Evolutionary conservation across 768 basidiomycete species (phyloP).

Genomic region (Pleurotus pulmonarius): DNA sequence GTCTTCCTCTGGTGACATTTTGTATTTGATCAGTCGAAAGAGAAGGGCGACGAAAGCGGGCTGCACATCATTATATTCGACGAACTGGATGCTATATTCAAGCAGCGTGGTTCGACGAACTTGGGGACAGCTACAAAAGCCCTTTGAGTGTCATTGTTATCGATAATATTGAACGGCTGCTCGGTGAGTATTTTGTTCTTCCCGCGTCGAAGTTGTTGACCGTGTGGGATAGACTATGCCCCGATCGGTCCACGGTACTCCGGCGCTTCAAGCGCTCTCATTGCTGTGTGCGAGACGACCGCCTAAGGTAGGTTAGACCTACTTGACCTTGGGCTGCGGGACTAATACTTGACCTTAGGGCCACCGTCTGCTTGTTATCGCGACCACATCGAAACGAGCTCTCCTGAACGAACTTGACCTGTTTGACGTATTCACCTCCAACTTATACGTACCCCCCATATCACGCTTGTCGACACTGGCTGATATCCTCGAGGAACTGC

Average conservation of each 20-base stretch:
- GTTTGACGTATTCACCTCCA: conserved; percentile 84
- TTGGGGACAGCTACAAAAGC: conserved; percentile 95
- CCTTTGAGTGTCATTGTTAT: conserved; percentile 94
- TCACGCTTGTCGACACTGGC: conserved; percentile 66
- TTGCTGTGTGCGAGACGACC: conserved; percentile 87
- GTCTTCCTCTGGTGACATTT: not conserved
- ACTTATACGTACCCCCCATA: conserved; percentile 82
- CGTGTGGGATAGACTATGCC: conserved; percentile 71
- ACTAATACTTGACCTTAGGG: conserved; percentile 44
- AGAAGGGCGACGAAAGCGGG: conserved; percentile 94
- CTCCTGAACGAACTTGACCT: conserved; percentile 88
- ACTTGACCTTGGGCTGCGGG: not conserved
- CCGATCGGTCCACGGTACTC: conserved; percentile 97
- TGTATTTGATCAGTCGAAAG: conserved; percentile 69
- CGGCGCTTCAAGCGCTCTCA: conserved; percentile 86
- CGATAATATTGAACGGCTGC: conserved; percentile 88
- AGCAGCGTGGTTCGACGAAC: conserved; percentile 92
- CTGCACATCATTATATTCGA: conserved; percentile 99
- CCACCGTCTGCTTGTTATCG: conserved; percentile 85
- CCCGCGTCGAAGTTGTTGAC: not conserved
- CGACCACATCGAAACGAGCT: conserved; percentile 85
- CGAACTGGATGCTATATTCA: conserved; percentile 97
- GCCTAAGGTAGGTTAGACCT: conserved; percentile 65
- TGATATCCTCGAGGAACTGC: conserved; percentile 71
- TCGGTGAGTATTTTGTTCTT: conserved; percentile 52